A percentile compares a stretch with the other conserved stretches of the same genome.
phyloP scores from a whole-genome alignment of 2,329 filamentous ascomycete species.

The Diaporthe sp. region DNA sequence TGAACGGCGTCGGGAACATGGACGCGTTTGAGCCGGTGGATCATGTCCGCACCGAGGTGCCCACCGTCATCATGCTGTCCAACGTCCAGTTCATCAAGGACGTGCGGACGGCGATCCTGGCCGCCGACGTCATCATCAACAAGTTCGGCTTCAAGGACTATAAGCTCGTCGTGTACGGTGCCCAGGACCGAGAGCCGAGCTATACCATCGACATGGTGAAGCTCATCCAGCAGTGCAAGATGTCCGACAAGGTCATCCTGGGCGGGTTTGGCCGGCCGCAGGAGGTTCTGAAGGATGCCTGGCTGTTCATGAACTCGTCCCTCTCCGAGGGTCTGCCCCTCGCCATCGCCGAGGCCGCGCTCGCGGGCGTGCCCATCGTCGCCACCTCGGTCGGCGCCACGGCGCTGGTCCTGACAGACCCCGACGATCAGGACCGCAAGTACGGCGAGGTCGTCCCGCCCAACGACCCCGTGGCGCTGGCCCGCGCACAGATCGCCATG shows the following conservation, averaged over 20 bases:
- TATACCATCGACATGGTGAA: constrained; percentile 72
- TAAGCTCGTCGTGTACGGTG: constrained; percentile 73
- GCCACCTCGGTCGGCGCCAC: constrained; percentile 70
- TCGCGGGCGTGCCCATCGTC: constrained; percentile 69
- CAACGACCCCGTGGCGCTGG: constrained; percentile 72
- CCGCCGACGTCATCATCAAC: constrained; percentile 76
- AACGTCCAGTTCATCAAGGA: constrained; percentile 73
- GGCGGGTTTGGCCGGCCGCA: constrained; percentile 70
- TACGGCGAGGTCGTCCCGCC: constrained; percentile 76
- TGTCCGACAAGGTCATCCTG: constrained; percentile 65
- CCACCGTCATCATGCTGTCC: constrained; percentile 76
- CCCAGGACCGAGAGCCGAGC: constrained; percentile 72
- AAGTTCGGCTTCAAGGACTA: constrained; percentile 77
- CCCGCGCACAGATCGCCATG: constrained; percentile 73
- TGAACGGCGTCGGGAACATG: constrained; percentile 76
- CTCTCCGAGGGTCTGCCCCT: constrained; percentile 69
- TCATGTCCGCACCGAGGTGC: constrained; percentile 69
- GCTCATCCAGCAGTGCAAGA: constrained; percentile 68
- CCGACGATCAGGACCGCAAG: constrained; percentile 59
- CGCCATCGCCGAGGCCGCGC: constrained; percentile 70
- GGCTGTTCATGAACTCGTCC: constrained; percentile 71
- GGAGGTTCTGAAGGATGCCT: constrained; percentile 68
- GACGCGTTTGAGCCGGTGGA: constrained; percentile 72
- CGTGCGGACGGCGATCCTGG: constrained; percentile 74
- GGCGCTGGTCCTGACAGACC: constrained; percentile 68